Percentiles rank a stretch among this genome's conserved stretches.
Evolutionary conservation across 2,329 filamentous ascomycete genomes (phyloP).

Genomic region (Xylariaceae sp.): DNA sequence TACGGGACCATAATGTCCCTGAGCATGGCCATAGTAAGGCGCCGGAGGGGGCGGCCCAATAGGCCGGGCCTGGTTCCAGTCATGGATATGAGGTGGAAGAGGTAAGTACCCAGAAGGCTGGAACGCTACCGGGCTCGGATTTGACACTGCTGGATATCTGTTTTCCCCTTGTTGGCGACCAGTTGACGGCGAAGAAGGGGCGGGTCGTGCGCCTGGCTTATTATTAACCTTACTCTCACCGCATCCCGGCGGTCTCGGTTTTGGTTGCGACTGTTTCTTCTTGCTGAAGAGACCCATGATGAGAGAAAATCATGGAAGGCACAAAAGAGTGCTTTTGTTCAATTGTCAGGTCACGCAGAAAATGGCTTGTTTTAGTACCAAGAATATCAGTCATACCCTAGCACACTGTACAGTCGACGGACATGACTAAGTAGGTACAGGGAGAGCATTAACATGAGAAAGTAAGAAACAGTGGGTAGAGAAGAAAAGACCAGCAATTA

Average conservation of each 20-base stretch:
- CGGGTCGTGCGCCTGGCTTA: neutral
- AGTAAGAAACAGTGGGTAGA: too few relatives aligned
- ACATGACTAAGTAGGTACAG: too few relatives aligned
- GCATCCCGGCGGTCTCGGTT: slow-evolving; percentile 2
- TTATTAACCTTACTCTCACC: slow-evolving; percentile 4
- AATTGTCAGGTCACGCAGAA: too few relatives aligned
- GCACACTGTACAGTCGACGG: too few relatives aligned
- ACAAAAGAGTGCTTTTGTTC: too few relatives aligned
- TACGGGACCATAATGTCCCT: slow-evolving; percentile 34
- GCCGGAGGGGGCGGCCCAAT: slow-evolving; percentile 19
- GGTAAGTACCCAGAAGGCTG: slow-evolving; percentile 14
- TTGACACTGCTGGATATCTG: neutral
- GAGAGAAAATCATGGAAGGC: slow-evolving; percentile 5
- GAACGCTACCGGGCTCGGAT: slow-evolving; percentile 3
- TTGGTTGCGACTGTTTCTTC: slow-evolving; percentile 11
- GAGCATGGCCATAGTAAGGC: slow-evolving; percentile 23
- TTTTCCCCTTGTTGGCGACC: neutral
- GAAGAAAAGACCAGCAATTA: too few relatives aligned
- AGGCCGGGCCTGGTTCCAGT: slow-evolving; percentile 19
- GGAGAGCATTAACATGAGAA: too few relatives aligned
- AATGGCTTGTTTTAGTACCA: too few relatives aligned
- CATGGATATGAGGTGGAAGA: slow-evolving; percentile 13
- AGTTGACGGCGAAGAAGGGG: neutral
- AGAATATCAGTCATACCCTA: too few relatives aligned
- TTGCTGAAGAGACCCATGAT: slow-evolving; percentile 18